A percentile compares a stretch with the other conserved stretches of the same genome.
Conservation (phyloP, 2,329 filamentous ascomycete genomes). For the Diaporthe ampelina region DNA sequence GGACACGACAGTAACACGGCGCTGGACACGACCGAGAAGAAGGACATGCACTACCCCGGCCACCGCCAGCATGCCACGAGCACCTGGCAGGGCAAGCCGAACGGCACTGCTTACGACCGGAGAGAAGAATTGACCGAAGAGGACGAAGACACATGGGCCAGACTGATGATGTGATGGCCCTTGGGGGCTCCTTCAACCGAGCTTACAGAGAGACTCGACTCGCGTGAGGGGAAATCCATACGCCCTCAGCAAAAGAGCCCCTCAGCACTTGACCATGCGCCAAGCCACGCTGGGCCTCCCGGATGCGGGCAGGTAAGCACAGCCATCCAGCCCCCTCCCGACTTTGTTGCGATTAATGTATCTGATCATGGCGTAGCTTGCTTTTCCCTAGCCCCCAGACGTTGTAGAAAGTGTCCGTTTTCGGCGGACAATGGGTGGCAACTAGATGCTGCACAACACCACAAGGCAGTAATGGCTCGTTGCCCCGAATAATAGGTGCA, state of each 20-base stretch:
- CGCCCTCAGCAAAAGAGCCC: neutral
- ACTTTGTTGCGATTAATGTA: neutral
- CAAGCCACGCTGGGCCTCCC: neutral
- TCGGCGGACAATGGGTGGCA: neutral
- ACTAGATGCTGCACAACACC: neutral
- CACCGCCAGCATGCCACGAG: neutral
- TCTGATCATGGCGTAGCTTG: slow-evolving; percentile 8
- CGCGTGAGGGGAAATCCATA: slow-evolving; percentile 19
- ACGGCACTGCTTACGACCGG: slow-evolving; percentile 38
- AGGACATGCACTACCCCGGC: neutral
- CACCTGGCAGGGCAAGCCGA: slow-evolving; percentile 35
- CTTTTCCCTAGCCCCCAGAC: neutral
- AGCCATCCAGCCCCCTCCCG: neutral
- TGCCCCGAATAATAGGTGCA: neutral
- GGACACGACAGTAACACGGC: neutral
- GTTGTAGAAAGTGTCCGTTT: neutral
- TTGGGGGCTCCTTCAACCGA: neutral
- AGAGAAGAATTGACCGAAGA: slow-evolving; percentile 37
- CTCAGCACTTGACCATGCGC: slow-evolving; percentile 26
- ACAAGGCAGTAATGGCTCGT: neutral
- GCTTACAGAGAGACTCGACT: neutral
- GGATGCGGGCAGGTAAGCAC: slow-evolving; percentile 27
- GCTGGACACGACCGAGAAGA: slow-evolving; percentile 23
- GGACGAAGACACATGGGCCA: slow-evolving; percentile 40
- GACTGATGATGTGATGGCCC: slow-evolving; percentile 36